Evolutionary conservation across 805 yeast species (phyloP).

Genomic region (Metschnikowia matae): DNA sequence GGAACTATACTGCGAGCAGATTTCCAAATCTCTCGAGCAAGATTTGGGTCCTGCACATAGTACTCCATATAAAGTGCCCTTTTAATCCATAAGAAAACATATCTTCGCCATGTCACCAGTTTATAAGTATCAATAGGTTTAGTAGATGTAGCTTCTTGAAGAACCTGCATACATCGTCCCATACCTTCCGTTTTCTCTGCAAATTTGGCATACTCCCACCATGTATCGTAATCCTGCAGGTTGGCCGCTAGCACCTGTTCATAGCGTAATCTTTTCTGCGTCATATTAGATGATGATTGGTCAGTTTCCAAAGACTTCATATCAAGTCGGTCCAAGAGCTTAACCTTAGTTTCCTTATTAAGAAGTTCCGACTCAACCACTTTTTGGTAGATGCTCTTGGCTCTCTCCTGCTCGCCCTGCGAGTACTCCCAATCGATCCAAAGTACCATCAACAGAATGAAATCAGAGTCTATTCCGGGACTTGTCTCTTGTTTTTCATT

Average conservation of each 20-base stretch:
- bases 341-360: slow-evolving; percentile 12
- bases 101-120: slow-evolving; percentile 57
- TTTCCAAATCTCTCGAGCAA: slow-evolving; percentile 51
- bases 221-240: slow-evolving; percentile 64
- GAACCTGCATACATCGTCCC: slow-evolving; percentile 30
- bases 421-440: slow-evolving; percentile 75
- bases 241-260: slow-evolving; percentile 42
- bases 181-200: slow-evolving; percentile 35
- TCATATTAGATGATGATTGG: not conserved
- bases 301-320: not conserved
- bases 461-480: not conserved
- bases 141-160: slow-evolving; percentile 41
- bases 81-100: slow-evolving; percentile 66
- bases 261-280: slow-evolving; percentile 47
- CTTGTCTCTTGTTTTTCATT: no score
- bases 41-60: slow-evolving; percentile 35
- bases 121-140: slow-evolving; percentile 34
- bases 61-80: slow-evolving; percentile 63
- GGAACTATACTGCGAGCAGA: slow-evolving; percentile 55
- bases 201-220: slow-evolving; percentile 74
- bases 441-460: slow-evolving; percentile 31
- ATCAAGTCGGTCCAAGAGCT: slow-evolving; percentile 15
- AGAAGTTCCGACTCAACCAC: slow-evolving; percentile 35
- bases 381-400: slow-evolving; percentile 51
- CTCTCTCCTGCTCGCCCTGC: slow-evolving; percentile 58